phyloP scores from a whole-genome alignment of 805 yeast genomes.

The Wickerhamomyces bisporus region DNA sequence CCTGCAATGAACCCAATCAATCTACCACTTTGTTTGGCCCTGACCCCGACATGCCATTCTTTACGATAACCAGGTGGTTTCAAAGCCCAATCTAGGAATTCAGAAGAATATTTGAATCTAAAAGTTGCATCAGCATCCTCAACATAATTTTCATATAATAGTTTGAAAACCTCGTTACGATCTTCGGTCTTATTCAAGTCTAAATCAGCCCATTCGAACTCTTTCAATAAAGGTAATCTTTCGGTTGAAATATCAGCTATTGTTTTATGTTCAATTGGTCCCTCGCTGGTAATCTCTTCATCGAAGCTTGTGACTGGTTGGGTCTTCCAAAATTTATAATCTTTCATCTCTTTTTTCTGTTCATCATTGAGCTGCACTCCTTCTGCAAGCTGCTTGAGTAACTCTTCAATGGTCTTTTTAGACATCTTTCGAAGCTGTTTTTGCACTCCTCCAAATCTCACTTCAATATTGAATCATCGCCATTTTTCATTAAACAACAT shows the following conservation, averaged over 20 bases:
- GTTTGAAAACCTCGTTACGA: slow-evolving; percentile 70
- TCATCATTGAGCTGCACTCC: slow-evolving; percentile 42
- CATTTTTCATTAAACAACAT: no score
- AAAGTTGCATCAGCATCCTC: slow-evolving; percentile 92
- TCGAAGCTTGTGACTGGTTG: slow-evolving; percentile 88
- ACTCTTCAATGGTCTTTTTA: slow-evolving; percentile 48
- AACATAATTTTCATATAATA: slow-evolving; percentile 85
- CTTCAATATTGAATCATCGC: no score
- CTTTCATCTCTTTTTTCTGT: slow-evolving; percentile 71
- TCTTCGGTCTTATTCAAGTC: slow-evolving; percentile 55
- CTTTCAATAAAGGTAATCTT: slow-evolving; percentile 63
- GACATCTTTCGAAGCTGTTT: slow-evolving; percentile 13
- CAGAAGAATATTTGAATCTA: slow-evolving; percentile 81
- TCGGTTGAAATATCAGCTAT: slow-evolving; percentile 65
- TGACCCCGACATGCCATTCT: slow-evolving; percentile 92
- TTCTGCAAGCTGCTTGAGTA: slow-evolving; percentile 36
- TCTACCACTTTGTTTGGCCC: slow-evolving; percentile 71
- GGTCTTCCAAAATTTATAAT: slow-evolving; percentile 95
- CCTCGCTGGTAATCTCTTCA: slow-evolving; percentile 62
- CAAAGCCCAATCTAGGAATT: slow-evolving; percentile 87
- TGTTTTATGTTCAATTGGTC: slow-evolving; percentile 75
- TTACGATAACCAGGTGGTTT: slow-evolving; percentile 88
- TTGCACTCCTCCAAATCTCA: no score
- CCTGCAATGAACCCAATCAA: slow-evolving; percentile 92
- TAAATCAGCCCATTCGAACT: slow-evolving; percentile 85